These are phyloP conservation scores for Periglandula ipomoeae DNA, from an alignment of 2,329 filamentous ascomycete genomes.

Conservation along the genomic window DNA sequence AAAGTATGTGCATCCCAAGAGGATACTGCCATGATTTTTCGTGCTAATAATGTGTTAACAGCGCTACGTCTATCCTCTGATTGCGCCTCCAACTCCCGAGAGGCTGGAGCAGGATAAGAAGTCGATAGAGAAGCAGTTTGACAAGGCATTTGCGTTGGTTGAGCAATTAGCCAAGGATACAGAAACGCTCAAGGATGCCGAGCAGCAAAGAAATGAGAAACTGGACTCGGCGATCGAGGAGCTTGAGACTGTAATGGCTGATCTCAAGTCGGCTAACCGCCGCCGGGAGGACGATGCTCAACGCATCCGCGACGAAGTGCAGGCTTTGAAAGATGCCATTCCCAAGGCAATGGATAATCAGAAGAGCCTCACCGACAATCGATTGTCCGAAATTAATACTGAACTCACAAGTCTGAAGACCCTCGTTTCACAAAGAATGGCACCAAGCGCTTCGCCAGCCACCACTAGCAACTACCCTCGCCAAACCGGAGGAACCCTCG, in stretches of 20 bases:
- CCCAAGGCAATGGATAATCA: conserved; percentile 84
- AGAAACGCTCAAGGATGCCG: conserved; percentile 74
- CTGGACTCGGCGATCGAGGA: conserved; percentile 75
- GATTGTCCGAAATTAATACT: conserved; percentile 73
- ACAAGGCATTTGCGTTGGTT: conserved; percentile 80
- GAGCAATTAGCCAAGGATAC: conserved; percentile 92
- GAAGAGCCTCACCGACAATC: conserved; percentile 71
- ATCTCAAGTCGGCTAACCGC: conserved; percentile 72
- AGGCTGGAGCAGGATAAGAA: conserved; percentile 93
- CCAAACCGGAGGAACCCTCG: conserved; percentile 1
- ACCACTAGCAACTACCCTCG: conserved; percentile 11
- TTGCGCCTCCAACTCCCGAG: conserved; percentile 87
- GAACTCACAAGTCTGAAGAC: conserved; percentile 92
- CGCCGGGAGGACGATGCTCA: conserved; percentile 82
- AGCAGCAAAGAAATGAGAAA: conserved; percentile 73
- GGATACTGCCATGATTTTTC: background rate
- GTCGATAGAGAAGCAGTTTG: conserved; percentile 85
- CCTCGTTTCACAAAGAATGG: conserved; percentile 60
- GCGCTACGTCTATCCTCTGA: conserved; percentile 85
- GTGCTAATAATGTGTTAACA: conserved; percentile 24
- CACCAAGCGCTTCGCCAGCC: conserved; percentile 21
- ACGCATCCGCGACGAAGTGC: conserved; percentile 78
- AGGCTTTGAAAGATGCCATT: conserved; percentile 71
- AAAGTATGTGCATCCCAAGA: conserved; percentile 48
- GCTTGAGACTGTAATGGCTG: conserved; percentile 71